A percentile compares a stretch with the other conserved stretches of the same genome.
Evolutionary conservation across 441 rosid species (phyloP).

Genomic region (Adansonia madagascariensis): DNA sequence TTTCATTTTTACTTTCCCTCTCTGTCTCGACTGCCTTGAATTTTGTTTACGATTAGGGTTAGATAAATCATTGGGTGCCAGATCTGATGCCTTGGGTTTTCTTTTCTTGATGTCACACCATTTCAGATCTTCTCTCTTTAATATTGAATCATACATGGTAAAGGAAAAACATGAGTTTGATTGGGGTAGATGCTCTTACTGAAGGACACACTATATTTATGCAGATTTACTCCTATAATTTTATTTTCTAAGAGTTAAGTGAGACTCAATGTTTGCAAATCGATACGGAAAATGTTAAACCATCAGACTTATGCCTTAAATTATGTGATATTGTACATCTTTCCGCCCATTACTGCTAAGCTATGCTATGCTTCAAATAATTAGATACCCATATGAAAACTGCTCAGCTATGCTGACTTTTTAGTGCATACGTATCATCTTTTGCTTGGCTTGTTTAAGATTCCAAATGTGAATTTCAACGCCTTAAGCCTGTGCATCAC

Average conservation of each 20-base stretch:
- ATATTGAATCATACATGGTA: too few species aligned
- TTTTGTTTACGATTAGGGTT: too few species aligned
- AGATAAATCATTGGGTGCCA: slow-evolving; percentile 7
- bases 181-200: background rate
- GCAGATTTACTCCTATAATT: background rate
- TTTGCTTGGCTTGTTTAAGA: background rate
- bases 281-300: background rate
- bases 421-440: background rate
- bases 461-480: background rate
- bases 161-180: slow-evolving; percentile 1
- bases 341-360: background rate
- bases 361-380: background rate
- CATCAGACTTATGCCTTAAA: background rate
- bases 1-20: too few species aligned
- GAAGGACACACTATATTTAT: background rate
- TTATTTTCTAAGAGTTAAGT: background rate
- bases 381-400: background rate
- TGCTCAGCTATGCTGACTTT: background rate
- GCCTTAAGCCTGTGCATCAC: background rate
- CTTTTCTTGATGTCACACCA: background rate
- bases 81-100: slow-evolving; percentile 25
- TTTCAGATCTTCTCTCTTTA: slow-evolving; percentile 4
- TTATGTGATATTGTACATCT: too few species aligned
- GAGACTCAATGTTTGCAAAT: background rate
- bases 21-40: too few species aligned